Percentiles rank a stretch among this genome's conserved stretches.
Conservation (phyloP, 2,329 filamentous ascomycete genomes). For the Fonsecaea nubica region DNA sequence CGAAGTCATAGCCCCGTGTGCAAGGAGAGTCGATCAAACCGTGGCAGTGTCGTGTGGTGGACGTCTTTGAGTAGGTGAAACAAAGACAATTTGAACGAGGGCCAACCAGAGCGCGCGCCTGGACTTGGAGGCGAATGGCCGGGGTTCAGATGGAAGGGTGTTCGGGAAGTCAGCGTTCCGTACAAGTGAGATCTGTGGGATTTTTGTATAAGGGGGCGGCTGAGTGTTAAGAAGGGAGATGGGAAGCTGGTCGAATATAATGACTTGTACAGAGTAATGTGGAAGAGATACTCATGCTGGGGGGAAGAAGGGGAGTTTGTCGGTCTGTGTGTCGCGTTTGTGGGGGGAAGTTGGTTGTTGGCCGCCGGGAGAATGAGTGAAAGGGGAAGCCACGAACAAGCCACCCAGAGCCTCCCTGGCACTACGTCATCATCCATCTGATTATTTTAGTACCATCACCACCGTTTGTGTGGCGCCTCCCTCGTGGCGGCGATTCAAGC, state of each 20-base stretch:
- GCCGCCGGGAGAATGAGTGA: not conserved
- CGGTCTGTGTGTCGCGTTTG: not conserved
- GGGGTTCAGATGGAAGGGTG: conserved; percentile 12
- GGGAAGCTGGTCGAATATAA: not conserved
- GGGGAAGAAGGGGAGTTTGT: conserved; percentile 2
- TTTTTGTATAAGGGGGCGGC: conserved; percentile 15
- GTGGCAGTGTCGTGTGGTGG: conserved; percentile 36
- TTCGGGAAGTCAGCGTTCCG: conserved; percentile 32
- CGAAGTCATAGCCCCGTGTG: conserved; percentile 25
- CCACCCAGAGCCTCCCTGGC: not conserved
- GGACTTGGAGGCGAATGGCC: conserved; percentile 23
- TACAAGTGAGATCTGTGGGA: not conserved
- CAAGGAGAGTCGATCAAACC: conserved; percentile 37
- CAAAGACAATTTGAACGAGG: conserved; percentile 33
- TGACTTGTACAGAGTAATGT: not conserved
- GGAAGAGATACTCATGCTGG: not conserved
- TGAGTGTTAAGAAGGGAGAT: conserved; percentile 1
- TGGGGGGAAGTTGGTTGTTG: not conserved
- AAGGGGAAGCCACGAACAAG: conserved; percentile 1
- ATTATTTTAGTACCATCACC: no score
- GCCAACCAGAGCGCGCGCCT: conserved; percentile 35
- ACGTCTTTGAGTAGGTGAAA: conserved; percentile 33
- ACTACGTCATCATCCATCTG: not conserved
- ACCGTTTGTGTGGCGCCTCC: not conserved
- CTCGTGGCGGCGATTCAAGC: not conserved